These are phyloP conservation scores for Aspergillus tubingensis DNA, from an alignment of 2,329 filamentous ascomycete genomes.

Conservation along the genomic window DNA sequence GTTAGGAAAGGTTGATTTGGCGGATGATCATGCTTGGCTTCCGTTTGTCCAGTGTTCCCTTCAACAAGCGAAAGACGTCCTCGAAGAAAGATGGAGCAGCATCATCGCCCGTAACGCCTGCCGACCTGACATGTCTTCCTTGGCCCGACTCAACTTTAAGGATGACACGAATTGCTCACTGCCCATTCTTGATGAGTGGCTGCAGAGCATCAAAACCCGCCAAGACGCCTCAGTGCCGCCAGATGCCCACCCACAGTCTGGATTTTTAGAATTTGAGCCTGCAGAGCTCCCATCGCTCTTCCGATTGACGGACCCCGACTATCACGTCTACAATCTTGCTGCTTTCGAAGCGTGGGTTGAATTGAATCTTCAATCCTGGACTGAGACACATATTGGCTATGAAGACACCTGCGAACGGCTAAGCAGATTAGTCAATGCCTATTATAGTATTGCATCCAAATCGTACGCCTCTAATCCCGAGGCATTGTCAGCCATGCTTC, in stretches of 20 bases:
- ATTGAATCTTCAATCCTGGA: constrained; percentile 43
- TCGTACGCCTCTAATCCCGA: constrained; percentile 49
- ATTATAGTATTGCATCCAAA: constrained; percentile 30
- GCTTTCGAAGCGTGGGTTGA: constrained; percentile 56
- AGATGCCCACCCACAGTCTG: constrained; percentile 6
- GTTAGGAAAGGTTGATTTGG: constrained; percentile 42
- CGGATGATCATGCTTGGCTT: constrained; percentile 13
- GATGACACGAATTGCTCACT: constrained; percentile 12
- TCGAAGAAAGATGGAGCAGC: constrained; percentile 2
- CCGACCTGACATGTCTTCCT: constrained; percentile 6
- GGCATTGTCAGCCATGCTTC: constrained; percentile 55
- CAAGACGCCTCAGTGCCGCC: constrained; percentile 4
- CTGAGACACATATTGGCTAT: constrained; percentile 27
- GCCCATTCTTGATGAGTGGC: constrained; percentile 15
- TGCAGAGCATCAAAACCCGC: constrained; percentile 9
- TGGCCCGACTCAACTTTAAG: constrained; percentile 12
- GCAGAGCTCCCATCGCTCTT: constrained; percentile 15
- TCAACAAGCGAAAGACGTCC: constrained; percentile 4
- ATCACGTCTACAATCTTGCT: constrained; percentile 31
- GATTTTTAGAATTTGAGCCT: constrained; percentile 10
- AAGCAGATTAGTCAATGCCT: constrained; percentile 33
- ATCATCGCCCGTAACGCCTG: constrained; percentile 13
- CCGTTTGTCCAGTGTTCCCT: constrained; percentile 14
- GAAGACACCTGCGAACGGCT: constrained; percentile 32
- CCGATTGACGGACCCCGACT: constrained; percentile 13